Evolutionary conservation across 805 yeast species (phyloP).

Genomic region (Teunomyces kruisii): DNA sequence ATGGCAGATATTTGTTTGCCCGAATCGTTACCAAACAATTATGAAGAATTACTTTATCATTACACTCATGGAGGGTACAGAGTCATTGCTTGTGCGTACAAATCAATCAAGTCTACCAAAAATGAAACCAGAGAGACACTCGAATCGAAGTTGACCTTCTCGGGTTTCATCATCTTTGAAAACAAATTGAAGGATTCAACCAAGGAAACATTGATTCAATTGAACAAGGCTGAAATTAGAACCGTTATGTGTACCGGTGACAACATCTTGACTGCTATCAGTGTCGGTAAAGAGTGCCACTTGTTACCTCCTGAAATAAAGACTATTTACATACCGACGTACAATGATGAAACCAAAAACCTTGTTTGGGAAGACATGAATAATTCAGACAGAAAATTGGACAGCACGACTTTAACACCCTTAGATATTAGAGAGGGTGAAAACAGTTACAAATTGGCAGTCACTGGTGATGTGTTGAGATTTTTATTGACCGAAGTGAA

Average conservation of each 20-base stretch:
- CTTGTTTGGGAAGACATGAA: constrained; percentile 70
- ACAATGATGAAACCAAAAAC: constrained; percentile 28
- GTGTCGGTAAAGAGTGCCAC: constrained; percentile 86
- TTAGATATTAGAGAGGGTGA: constrained; percentile 23
- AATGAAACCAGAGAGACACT: constrained; percentile 53
- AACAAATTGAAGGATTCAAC: constrained; percentile 81
- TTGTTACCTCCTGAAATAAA: constrained; percentile 47
- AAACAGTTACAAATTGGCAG: constrained; percentile 66
- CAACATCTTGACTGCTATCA: constrained; percentile 88
- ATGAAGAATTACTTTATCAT: constrained; percentile 67
- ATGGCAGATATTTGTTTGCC: constrained; percentile 75
- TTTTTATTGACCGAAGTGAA: constrained; percentile 61
- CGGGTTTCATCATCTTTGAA: constrained; percentile 91
- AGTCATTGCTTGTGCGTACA: constrained; percentile 91
- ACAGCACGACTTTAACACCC: constrained; percentile 62
- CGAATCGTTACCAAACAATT: constrained; percentile 70
- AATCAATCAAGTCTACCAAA: constrained; percentile 29
- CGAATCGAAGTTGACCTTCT: constrained; percentile 68
- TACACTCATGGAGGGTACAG: constrained; percentile 94
- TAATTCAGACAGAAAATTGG: constrained; percentile 55
- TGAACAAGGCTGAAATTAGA: constrained; percentile 70
- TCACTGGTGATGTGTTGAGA: constrained; percentile 91
- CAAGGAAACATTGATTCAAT: constrained; percentile 53
- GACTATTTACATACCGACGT: constrained; percentile 54
- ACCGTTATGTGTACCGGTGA: constrained; percentile 98